Evolutionary conservation across 2,329 filamentous ascomycete genomes (phyloP).

Genomic region (Calonectria henricotiae): DNA sequence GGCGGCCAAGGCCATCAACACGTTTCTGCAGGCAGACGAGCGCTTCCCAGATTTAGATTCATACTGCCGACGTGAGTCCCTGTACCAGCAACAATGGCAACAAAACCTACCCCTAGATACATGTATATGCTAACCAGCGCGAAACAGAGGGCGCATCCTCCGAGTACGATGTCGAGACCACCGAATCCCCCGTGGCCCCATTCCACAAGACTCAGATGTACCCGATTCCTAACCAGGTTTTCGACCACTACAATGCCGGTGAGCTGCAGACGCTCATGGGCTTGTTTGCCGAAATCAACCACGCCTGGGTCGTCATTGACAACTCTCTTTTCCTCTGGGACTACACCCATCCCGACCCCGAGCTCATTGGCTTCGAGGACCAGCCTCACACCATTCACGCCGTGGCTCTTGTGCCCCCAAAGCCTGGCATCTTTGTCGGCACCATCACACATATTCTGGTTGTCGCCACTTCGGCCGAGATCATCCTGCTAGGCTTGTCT

Average conservation of each 20-base stretch:
- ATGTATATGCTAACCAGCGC: constrained; percentile 48
- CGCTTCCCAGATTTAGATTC: constrained; percentile 91
- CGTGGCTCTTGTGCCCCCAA: constrained; percentile 90
- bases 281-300: constrained; percentile 92
- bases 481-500: constrained; percentile 89
- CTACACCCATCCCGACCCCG: constrained; percentile 92
- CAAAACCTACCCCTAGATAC: not conserved
- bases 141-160: constrained; percentile 86
- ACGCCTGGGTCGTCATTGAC: constrained; percentile 96
- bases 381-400: constrained; percentile 89
- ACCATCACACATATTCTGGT: constrained; percentile 91
- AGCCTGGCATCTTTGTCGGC: constrained; percentile 88
- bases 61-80: constrained; percentile 85
- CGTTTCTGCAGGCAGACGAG: constrained; percentile 81
- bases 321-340: constrained; percentile 98
- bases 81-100: not conserved
- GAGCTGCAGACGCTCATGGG: constrained; percentile 95
- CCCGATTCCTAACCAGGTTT: constrained; percentile 91
- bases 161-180: constrained; percentile 86
- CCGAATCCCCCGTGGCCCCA: constrained; percentile 83
- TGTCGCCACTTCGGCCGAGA: constrained; percentile 87
- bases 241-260: constrained; percentile 91
- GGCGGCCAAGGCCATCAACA: constrained; percentile 88
- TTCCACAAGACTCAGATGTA: constrained; percentile 92
- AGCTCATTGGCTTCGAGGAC: constrained; percentile 93